A percentile compares a stretch with the other conserved stretches of the same genome.
Evolutionary conservation across 768 basidiomycete species (phyloP).

Genomic region (Amanita pallidorosea): DNA sequence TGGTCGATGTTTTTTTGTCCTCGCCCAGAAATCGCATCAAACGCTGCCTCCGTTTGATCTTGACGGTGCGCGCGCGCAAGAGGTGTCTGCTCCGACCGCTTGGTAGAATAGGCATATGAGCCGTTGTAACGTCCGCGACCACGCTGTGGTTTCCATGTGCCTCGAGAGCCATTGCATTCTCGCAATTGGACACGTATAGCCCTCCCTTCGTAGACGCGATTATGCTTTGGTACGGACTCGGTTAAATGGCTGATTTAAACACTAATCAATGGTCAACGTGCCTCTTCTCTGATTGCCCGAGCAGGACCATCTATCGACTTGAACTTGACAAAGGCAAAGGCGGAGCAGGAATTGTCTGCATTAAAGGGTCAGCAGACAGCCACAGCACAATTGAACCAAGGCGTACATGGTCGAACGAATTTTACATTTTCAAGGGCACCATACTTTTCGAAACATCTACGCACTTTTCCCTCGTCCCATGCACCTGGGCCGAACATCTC

Average conservation of each 20-base stretch:
- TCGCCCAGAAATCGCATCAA: neutral
- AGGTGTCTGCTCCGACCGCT: neutral
- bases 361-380: neutral
- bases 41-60: neutral
- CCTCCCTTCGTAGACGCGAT: constrained; percentile 57
- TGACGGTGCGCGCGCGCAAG: neutral
- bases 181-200: constrained; percentile 68
- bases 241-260: neutral
- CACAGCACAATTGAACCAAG: constrained; percentile 3
- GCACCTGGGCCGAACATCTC: constrained; percentile 50
- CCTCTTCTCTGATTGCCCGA: constrained; percentile 60
- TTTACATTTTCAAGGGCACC: constrained; percentile 56
- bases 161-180: constrained; percentile 51
- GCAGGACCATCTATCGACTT: constrained; percentile 50
- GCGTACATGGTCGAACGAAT: constrained; percentile 53
- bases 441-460: constrained; percentile 48
- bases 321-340: constrained; percentile 74
- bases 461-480: constrained; percentile 62
- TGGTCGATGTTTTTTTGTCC: neutral
- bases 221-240: constrained; percentile 37
- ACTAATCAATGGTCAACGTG: constrained; percentile 14
- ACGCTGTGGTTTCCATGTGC: constrained; percentile 34
- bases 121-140: constrained; percentile 29
- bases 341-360: constrained; percentile 54
- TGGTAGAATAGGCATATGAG: neutral